These are phyloP conservation scores for Yamadazyma dushanensis DNA, from an alignment of 1,139 yeast genomes.

Conservation along the genomic window DNA sequence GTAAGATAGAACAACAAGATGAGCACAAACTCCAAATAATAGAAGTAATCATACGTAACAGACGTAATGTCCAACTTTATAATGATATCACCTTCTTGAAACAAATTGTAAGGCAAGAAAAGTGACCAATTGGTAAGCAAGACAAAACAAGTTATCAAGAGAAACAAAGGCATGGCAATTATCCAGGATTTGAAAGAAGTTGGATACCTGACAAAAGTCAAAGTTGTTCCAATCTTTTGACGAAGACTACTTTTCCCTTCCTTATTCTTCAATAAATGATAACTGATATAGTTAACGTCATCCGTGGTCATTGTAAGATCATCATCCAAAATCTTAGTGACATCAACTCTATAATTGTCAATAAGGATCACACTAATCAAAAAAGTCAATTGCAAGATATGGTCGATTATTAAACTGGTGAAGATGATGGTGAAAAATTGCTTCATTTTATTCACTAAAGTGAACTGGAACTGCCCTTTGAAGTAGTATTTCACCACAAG, in stretches of 20 bases:
- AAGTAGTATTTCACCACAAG: conserved; percentile 17
- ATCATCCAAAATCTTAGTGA: conserved; percentile 46
- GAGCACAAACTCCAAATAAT: conserved; percentile 32
- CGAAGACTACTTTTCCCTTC: conserved; percentile 24
- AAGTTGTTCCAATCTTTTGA: conserved; percentile 33
- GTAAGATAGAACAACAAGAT: conserved; percentile 30
- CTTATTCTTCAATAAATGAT: conserved; percentile 21
- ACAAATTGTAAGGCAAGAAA: conserved; percentile 25
- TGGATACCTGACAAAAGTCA: conserved; percentile 38
- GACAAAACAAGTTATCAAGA: conserved; percentile 19
- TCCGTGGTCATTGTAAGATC: conserved; percentile 4
- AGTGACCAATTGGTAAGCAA: conserved; percentile 27
- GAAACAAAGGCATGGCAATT: conserved; percentile 18
- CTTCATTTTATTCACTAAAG: conserved; percentile 19
- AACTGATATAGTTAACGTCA: conserved; percentile 26
- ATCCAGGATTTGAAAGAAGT: conserved; percentile 20
- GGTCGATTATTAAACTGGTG: conserved; percentile 53
- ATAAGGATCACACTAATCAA: conserved; percentile 64
- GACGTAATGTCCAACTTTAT: conserved; percentile 4
- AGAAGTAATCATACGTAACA: conserved; percentile 20
- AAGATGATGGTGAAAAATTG: conserved; percentile 20
- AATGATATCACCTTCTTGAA: conserved; percentile 20
- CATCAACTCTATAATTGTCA: conserved; percentile 64
- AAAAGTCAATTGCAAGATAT: conserved; percentile 59
- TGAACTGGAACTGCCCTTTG: conserved; percentile 20